Percentiles rank a stretch among this genome's conserved stretches.
phyloP scores from a whole-genome alignment of 805 yeast species.

The Kluyveromyces dobzhanskii region DNA sequence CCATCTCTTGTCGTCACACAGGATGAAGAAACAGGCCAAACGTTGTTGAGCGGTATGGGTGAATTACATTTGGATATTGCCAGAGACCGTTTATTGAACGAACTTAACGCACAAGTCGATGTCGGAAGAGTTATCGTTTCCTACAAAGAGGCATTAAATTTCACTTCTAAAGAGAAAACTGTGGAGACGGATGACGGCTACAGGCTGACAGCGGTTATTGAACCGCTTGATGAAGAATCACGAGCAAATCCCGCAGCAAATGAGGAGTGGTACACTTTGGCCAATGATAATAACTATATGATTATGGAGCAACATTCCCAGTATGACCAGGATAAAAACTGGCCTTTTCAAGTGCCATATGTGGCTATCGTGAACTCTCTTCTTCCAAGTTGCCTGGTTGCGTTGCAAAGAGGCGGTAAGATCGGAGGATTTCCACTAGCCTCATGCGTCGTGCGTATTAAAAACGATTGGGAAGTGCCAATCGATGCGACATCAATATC shows the following conservation, averaged over 20 bases:
- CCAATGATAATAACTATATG: conserved; percentile 30
- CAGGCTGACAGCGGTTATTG: conserved; percentile 14
- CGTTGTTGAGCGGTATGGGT: conserved; percentile 96
- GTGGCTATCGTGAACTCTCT: conserved; percentile 47
- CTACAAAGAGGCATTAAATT: conserved; percentile 61
- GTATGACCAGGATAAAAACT: conserved; percentile 27
- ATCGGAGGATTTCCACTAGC: conserved; percentile 40
- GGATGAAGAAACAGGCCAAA: conserved; percentile 85
- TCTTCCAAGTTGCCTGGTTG: conserved; percentile 50
- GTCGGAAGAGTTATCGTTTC: conserved; percentile 84
- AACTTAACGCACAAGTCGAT: conserved; percentile 72
- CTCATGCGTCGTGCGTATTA: conserved; percentile 49
- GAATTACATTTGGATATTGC: conserved; percentile 91
- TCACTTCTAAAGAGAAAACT: conserved; percentile 7
- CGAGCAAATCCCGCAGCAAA: conserved; percentile 23
- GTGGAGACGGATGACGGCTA: conserved; percentile 15
- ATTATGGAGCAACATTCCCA: conserved; percentile 22
- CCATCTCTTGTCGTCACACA: conserved; percentile 69
- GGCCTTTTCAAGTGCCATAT: conserved; percentile 42
- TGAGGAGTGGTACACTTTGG: conserved; percentile 22
- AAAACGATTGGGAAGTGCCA: conserved; percentile 43
- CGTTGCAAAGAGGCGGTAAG: conserved; percentile 62
- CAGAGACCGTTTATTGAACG: conserved; percentile 66
- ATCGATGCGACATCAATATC: conserved; percentile 35
- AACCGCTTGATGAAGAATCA: conserved; percentile 15